Evolutionary conservation across 1,284 basidiomycete species (phyloP), one percentile per base, ranked within the genome.

Genomic region (Exobasidium cylindrosporum): DNA sequence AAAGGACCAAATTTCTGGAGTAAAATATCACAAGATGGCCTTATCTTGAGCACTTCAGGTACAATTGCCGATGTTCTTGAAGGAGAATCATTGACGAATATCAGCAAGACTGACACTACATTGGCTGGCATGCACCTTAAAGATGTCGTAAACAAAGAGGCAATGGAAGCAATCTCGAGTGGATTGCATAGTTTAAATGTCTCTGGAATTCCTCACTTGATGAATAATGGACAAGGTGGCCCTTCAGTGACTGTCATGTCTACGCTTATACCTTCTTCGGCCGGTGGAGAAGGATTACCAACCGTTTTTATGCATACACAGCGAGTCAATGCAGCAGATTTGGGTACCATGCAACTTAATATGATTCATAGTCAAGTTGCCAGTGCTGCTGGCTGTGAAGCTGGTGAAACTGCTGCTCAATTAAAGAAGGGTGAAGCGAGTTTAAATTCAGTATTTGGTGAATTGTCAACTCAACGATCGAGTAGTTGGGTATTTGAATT

Each of bases 401-500:
- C 63, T 14, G 65, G 61, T 40, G 65, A 65, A n/a, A n/a, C n/a
- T n/a, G 66, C 64, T 28, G 60, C 66, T 3, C 62, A 63, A 7
- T 62, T 70, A 35, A 50, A 47, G 24, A 28, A 17, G 4, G 50
- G 35, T 13, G 58, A 54, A 14, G 30, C 58, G 4, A 40, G 4
- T 6, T 21, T 10, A 21, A 35, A 31, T 0, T 72, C 69, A 13
- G 74, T 76, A 24, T 76, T 76, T 63, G 71, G 68, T 35, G 74
- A 76, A 57, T 57, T 76, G 43, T 69, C 71, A 21, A 71, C 74
- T 26, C 64, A 69, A 26, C 69, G 71, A 46, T 65, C 64, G 60
- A 65, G 62, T 28, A 69, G 66, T 21, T 75, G 73, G 73, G 67
- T 73, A 26, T 76, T 73, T 31, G 74, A 76, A 63, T 70, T 76